Conservation (phyloP, 306 rosid genomes). For the Fragaria ananassa region DNA sequence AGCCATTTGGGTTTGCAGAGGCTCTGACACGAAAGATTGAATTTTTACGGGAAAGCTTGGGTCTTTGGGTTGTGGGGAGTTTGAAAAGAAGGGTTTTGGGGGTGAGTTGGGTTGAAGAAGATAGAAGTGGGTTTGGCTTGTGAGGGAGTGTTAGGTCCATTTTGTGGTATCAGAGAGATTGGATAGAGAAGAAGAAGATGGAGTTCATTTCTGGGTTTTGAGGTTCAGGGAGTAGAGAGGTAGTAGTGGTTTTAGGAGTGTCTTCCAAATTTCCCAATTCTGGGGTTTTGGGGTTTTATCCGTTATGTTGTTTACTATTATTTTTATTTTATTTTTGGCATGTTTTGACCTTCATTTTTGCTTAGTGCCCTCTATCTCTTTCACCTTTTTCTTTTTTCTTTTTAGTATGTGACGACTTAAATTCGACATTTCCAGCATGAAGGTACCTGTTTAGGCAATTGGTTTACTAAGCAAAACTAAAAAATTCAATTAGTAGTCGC, state of each 20-base stretch:
- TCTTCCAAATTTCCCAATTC: neutral
- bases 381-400: no score
- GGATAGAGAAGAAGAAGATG: neutral
- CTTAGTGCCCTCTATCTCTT: no score
- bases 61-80: constrained; percentile 27
- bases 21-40: constrained; percentile 54
- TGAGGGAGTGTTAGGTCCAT: constrained; percentile 46
- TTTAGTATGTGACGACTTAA: no score
- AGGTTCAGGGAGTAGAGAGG: neutral
- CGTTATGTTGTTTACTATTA: neutral
- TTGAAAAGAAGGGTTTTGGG: constrained; percentile 37
- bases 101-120: constrained; percentile 35
- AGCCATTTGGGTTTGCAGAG: constrained; percentile 45
- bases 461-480: no score
- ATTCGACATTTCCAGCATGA: no score
- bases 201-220: neutral
- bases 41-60: constrained; percentile 33
- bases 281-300: constrained; percentile 14
- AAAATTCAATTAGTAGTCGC: no score
- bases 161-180: constrained; percentile 9
- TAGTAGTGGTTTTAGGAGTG: neutral
- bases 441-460: no score
- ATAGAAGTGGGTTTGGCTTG: constrained; percentile 52
- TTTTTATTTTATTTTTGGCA: no score
- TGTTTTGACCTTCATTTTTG: no score